Evolutionary conservation across 345 rosid species (phyloP).

Genomic region (Barbarea vulgaris): DNA sequence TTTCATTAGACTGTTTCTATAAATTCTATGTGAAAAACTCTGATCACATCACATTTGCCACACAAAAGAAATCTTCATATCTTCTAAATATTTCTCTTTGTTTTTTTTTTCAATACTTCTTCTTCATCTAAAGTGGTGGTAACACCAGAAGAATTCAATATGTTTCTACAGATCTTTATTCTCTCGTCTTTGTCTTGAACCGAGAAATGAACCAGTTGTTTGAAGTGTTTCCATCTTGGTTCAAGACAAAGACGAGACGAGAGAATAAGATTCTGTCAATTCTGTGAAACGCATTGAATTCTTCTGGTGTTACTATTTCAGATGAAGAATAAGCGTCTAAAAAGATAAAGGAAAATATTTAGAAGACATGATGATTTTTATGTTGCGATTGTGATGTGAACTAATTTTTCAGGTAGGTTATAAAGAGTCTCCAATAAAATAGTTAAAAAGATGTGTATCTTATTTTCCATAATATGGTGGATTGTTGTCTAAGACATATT

Average conservation of each 20-base stretch:
- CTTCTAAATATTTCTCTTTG: not conserved
- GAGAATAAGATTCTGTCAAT: slow-evolving; percentile 55
- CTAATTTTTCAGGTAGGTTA: not conserved
- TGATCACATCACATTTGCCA: not conserved
- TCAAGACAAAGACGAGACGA: slow-evolving; percentile 47
- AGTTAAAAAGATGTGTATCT: slow-evolving; percentile 14
- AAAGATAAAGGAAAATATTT: not conserved
- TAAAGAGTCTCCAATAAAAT: not conserved
- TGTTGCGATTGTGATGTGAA: not conserved
- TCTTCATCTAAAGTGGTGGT: not conserved
- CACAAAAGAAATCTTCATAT: not conserved
- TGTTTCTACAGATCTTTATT: slow-evolving; percentile 59
- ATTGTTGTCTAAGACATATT: too few species aligned
- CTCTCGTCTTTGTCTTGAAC: slow-evolving; percentile 46
- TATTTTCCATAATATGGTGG: not conserved
- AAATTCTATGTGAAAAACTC: not conserved
- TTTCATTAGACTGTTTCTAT: not conserved
- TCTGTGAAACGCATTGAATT: slow-evolving; percentile 53
- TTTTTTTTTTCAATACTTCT: not conserved
- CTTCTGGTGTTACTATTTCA: slow-evolving; percentile 24
- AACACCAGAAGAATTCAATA: slow-evolving; percentile 44
- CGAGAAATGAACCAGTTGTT: slow-evolving; percentile 50
- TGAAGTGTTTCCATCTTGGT: slow-evolving; percentile 51
- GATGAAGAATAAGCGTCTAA: not conserved
- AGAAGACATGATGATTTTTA: not conserved